phyloP scores from a whole-genome alignment of 2,329 filamentous ascomycete species.

The Botryosphaeria dothidea region DNA sequence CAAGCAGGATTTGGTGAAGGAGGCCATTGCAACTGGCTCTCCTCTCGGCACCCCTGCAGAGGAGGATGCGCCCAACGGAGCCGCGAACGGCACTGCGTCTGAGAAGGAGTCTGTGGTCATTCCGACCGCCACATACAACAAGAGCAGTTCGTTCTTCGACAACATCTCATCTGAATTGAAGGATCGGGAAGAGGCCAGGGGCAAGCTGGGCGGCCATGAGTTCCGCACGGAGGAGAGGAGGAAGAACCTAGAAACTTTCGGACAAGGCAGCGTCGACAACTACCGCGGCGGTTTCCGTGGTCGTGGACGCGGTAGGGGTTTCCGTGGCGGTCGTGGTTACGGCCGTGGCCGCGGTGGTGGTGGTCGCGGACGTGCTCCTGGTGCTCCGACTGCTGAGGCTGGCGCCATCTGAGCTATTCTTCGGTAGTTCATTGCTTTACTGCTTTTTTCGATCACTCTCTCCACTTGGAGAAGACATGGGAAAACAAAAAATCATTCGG shows the following conservation, averaged over 20 bases:
- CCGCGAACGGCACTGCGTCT: slow-evolving; percentile 31
- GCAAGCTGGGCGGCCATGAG: slow-evolving; percentile 74
- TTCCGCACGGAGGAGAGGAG: slow-evolving; percentile 92
- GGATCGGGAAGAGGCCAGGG: slow-evolving; percentile 74
- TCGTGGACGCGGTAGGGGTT: slow-evolving; percentile 66
- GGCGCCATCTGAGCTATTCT: not conserved
- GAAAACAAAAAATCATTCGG: not conserved
- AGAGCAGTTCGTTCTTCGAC: slow-evolving; percentile 89
- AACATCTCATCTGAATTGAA: slow-evolving; percentile 95
- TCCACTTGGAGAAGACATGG: not conserved
- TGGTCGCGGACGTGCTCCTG: slow-evolving; percentile 1
- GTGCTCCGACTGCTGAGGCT: not conserved
- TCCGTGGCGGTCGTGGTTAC: slow-evolving; percentile 45
- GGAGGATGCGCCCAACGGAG: slow-evolving; percentile 37
- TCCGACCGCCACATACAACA: slow-evolving; percentile 69
- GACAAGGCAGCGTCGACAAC: slow-evolving; percentile 90
- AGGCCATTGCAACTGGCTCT: slow-evolving; percentile 78
- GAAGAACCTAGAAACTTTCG: slow-evolving; percentile 94
- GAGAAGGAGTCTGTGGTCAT: slow-evolving; percentile 48
- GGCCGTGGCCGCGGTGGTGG: slow-evolving; percentile 49
- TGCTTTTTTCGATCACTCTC: not conserved
- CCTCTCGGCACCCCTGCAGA: slow-evolving; percentile 51
- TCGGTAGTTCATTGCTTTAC: not conserved
- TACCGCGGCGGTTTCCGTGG: slow-evolving; percentile 77
- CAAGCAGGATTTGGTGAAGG: slow-evolving; percentile 83